Conservation (phyloP, 2,329 filamentous ascomycete species). For the Fusarium sp. region DNA sequence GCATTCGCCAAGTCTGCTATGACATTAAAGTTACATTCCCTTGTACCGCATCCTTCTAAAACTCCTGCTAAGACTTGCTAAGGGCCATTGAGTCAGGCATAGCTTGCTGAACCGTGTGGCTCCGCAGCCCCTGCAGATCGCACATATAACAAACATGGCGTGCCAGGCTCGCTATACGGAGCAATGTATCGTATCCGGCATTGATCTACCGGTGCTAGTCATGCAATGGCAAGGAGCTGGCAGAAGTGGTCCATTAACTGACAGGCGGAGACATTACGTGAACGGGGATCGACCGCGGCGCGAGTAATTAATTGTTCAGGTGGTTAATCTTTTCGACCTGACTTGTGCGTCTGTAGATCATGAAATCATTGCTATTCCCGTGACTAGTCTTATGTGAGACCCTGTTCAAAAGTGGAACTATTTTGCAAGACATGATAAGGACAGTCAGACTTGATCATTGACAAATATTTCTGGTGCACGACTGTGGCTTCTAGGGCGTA, state of each 20-base stretch:
- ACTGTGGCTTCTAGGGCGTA: background rate
- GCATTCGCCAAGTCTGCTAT: background rate
- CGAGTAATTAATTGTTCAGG: background rate
- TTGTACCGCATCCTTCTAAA: background rate
- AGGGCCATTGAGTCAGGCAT: background rate
- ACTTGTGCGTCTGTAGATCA: background rate
- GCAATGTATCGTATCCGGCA: background rate
- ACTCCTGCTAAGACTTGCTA: background rate
- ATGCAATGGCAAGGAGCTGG: background rate
- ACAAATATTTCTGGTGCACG: background rate
- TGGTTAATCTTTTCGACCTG: background rate
- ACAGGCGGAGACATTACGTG: background rate
- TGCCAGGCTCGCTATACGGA: background rate
- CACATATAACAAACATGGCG: background rate
- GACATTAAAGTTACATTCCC: background rate
- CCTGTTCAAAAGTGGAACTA: background rate
- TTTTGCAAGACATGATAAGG: background rate
- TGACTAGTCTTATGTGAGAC: background rate
- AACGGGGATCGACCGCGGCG: background rate
- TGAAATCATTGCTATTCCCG: background rate
- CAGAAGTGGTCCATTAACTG: background rate
- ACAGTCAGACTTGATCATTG: background rate
- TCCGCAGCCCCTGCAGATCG: constrained; percentile 4
- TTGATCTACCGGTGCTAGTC: background rate
- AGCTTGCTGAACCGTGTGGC: background rate